Evolutionary conservation across 2,329 filamentous ascomycete species (phyloP).

Genomic region (Aspergillus fumigatus): DNA sequence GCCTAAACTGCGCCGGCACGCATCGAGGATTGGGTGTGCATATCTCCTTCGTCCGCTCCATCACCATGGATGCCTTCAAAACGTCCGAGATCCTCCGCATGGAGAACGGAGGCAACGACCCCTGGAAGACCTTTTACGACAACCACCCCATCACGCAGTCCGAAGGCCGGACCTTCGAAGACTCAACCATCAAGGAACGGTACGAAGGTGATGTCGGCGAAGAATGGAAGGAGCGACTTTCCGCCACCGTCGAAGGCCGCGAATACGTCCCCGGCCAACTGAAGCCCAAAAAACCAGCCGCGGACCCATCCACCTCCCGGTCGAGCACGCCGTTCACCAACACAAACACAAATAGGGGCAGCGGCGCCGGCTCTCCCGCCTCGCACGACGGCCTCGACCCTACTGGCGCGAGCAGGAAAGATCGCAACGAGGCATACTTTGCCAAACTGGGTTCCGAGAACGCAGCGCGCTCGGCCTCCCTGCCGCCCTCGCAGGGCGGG

Average conservation of each 20-base stretch:
- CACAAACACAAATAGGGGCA: constrained; percentile 8
- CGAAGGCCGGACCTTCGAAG: constrained; percentile 70
- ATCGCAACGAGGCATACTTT: constrained; percentile 83
- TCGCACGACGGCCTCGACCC: constrained; percentile 21
- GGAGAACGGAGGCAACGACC: constrained; percentile 84
- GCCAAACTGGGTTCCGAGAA: constrained; percentile 80
- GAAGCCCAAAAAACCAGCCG: constrained; percentile 39
- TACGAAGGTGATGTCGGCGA: constrained; percentile 88
- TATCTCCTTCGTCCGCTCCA: constrained; percentile 95
- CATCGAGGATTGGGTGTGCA: constrained; percentile 94
- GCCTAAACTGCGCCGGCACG: constrained; percentile 88
- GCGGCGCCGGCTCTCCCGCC: constrained; percentile 20
- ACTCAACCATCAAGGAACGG: constrained; percentile 81
- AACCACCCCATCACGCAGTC: constrained; percentile 62
- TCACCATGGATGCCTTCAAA: constrained; percentile 99
- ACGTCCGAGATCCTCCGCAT: constrained; percentile 86
- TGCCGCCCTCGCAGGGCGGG: constrained; percentile 86
- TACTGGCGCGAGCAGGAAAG: constrained; percentile 50
- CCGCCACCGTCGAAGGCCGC: constrained; percentile 78
- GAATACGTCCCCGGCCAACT: constrained; percentile 77
- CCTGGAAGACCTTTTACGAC: constrained; percentile 85
- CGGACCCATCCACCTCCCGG: constrained; percentile 22
- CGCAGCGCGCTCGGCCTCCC: constrained; percentile 63
- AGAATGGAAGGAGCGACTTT: constrained; percentile 89
- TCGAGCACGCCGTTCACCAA: constrained; percentile 24